Evolutionary conservation across 768 basidiomycete genomes (phyloP).

Genomic region (Boletus vinaceobasis): DNA sequence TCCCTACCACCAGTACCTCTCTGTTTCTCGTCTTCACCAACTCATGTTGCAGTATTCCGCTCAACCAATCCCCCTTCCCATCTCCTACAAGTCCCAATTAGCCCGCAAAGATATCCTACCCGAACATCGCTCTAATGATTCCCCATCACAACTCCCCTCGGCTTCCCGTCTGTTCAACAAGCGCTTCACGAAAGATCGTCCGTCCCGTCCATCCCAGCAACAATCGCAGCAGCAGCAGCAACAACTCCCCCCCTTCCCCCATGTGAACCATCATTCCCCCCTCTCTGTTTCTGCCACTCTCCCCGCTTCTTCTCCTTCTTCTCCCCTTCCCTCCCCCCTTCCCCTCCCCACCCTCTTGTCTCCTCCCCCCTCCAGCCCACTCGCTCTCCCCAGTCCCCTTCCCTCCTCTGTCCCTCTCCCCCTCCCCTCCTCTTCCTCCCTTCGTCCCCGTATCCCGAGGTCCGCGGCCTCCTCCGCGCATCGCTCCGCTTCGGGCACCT

Average conservation of each 20-base stretch:
- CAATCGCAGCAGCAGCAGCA: constrained; percentile 13
- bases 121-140: constrained; percentile 28
- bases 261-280: constrained; percentile 17
- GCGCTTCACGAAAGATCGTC: constrained; percentile 33
- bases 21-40: constrained; percentile 27
- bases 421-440: constrained; percentile 32
- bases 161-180: constrained; percentile 34
- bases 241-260: background rate
- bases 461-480: constrained; percentile 31
- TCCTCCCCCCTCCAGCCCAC: constrained; percentile 27
- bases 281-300: constrained; percentile 6
- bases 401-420: constrained; percentile 30
- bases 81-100: constrained; percentile 27
- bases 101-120: constrained; percentile 33
- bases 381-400: constrained; percentile 36
- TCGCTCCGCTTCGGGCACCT: constrained; percentile 32
- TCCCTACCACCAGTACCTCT: constrained; percentile 30
- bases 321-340: constrained; percentile 20
- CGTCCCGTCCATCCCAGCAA: constrained; percentile 15
- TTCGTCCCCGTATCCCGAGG: constrained; percentile 35
- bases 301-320: constrained; percentile 9
- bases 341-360: constrained; percentile 33
- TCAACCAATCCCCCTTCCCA: constrained; percentile 32
- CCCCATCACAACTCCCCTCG: background rate
- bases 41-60: constrained; percentile 61